phyloP scores from a whole-genome alignment of 1,284 basidiomycete species.

The Malassezia nana region DNA sequence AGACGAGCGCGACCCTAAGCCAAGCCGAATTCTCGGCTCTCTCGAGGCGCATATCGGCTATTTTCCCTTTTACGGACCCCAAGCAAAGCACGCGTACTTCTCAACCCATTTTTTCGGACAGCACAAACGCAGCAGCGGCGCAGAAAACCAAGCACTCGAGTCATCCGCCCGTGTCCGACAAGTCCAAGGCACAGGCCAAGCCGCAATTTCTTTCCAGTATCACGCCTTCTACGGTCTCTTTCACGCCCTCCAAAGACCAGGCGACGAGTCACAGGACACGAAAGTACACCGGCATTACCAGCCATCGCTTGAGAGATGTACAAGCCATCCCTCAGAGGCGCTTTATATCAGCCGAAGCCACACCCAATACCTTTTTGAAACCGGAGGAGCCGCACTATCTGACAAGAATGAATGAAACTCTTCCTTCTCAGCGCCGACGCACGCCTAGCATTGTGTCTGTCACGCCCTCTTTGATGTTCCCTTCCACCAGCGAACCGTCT shows the following conservation, averaged over 20 bases:
- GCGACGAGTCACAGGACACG: slow-evolving; percentile 2
- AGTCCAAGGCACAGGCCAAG: not conserved
- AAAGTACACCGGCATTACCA: not conserved
- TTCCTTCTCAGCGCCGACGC: slow-evolving; percentile 6
- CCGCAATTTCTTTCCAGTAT: not conserved
- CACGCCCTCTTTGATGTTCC: slow-evolving; percentile 15
- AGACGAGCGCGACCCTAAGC: not conserved
- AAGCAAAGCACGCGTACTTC: not conserved
- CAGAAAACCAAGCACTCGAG: not conserved
- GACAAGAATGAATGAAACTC: not conserved
- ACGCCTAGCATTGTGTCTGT: slow-evolving; percentile 18
- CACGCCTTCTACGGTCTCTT: not conserved
- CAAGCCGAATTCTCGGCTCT: slow-evolving; percentile 9
- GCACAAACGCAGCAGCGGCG: not conserved
- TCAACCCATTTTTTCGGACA: not conserved
- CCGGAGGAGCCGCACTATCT: slow-evolving; percentile 4
- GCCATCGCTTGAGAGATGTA: not conserved
- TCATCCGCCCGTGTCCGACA: not conserved
- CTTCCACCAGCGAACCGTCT: not conserved
- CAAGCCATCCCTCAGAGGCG: not conserved
- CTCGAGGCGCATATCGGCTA: slow-evolving; percentile 1
- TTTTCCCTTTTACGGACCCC: slow-evolving; percentile 6
- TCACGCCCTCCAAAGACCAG: not conserved
- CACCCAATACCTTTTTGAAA: not conserved
- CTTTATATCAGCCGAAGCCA: not conserved